Evolutionary conservation across 306 rosid species (phyloP).

Genomic region (Sechiopsis laciniata): DNA sequence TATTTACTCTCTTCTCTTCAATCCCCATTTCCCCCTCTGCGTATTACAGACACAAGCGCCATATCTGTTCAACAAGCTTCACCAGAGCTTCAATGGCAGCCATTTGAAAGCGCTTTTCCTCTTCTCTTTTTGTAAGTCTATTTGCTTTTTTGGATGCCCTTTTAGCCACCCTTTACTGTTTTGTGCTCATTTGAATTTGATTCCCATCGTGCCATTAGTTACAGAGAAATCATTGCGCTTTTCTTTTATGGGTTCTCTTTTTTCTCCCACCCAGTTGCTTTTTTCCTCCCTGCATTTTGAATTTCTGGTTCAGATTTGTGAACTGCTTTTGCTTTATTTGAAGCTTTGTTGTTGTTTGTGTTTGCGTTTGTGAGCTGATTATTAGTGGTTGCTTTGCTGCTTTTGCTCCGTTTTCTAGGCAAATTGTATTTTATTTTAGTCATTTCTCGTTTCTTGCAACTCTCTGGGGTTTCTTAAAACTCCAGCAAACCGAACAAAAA

Average conservation of each 20-base stretch:
- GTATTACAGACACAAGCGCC: slow-evolving; percentile 6
- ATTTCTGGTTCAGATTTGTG: slow-evolving; percentile 10
- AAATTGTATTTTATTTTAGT: background rate
- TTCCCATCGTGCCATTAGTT: slow-evolving; percentile 22
- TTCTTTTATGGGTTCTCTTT: background rate
- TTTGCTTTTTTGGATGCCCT: background rate
- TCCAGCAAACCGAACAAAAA: slow-evolving; percentile 35
- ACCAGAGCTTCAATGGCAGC: slow-evolving; percentile 14
- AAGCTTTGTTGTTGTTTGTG: background rate
- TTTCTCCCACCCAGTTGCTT: background rate
- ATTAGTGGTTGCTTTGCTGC: slow-evolving; percentile 1
- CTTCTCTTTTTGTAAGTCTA: background rate
- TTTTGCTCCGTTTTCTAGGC: background rate
- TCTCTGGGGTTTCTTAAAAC: slow-evolving; percentile 27
- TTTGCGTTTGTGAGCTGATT: slow-evolving; percentile 42
- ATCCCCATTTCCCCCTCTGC: slow-evolving; percentile 7
- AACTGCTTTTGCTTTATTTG: background rate
- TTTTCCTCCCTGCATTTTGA: slow-evolving; percentile 12
- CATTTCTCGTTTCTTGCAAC: slow-evolving; percentile 8
- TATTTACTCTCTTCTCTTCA: no score
- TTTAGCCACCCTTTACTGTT: slow-evolving; percentile 15
- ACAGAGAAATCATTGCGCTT: slow-evolving; percentile 18
- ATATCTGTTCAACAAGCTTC: background rate
- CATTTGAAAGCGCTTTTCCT: background rate
- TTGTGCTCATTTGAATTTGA: slow-evolving; percentile 28